Base-by-base conservation (phyloP, 2,329 filamentous ascomycete species). In the Acrodontium crateriforme region DNA sequence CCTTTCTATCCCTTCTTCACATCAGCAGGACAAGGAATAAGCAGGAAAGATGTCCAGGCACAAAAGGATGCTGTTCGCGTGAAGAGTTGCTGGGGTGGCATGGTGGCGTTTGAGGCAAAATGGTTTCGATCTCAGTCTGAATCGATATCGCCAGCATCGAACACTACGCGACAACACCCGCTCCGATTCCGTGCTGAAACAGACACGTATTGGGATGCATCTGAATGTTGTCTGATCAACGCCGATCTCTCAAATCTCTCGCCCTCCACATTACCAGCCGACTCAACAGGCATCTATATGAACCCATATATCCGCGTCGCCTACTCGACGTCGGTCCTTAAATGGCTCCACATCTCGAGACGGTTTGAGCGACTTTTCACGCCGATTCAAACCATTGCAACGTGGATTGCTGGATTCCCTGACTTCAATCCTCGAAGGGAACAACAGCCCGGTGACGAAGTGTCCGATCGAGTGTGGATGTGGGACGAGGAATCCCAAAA, bases 61-160 rank as follows among this genome's bases (percentile, higher is more conserved):
- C 67, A 71, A 30, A 63, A 50, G 19, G 71, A 75, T 39, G 69
- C 76, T 0, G 77, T 84, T 2, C 66, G 71, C 6, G 78, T 83
- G 1, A 69, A 67, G 41, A 74, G 73, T 38, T 84, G 79, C 53
- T 84, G 78, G 79, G 75, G 77, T 28, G 79, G 79, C 13, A 82
- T 83, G 69, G 74, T 71, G 2, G 70, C 70, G 2, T 74, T 74
- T 52, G 65, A 75, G 44, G 72, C 69, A 2, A 54, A 56, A 25
- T 72, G 67, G 50, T 68, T 77, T 25, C 68, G 73, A 41, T 54
- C 29, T 12, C 68, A 73, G 41, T 54, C 29, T 12, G 29, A 31
- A 7, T 9, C 21, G 3, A 24, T 19, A 3, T 17, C 22, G 6
- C 6, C 29, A 29, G 11, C 6, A 5, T 10, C 25, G 13, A 17